These are phyloP conservation scores for Leccinum subrobustum DNA, from an alignment of 1,284 basidiomycete genomes.

Conservation along the genomic window DNA sequence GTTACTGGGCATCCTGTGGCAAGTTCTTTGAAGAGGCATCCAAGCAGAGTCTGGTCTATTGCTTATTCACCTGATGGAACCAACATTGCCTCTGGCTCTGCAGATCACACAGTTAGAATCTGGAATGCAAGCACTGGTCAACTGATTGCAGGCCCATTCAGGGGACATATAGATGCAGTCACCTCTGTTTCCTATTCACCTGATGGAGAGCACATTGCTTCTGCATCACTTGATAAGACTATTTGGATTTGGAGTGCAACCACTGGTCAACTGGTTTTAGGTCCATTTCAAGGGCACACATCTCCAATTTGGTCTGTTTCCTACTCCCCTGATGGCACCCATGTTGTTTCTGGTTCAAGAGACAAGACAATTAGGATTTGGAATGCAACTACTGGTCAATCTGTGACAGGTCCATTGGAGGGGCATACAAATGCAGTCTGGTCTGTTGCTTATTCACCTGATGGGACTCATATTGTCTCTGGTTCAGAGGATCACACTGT, in stretches of 20 bases:
- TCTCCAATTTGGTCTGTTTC: background rate
- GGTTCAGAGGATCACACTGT: background rate
- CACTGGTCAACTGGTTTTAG: background rate
- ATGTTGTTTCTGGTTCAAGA: background rate
- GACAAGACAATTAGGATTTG: background rate
- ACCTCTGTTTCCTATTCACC: background rate
- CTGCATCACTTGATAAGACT: background rate
- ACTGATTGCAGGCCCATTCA: background rate
- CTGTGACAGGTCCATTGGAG: background rate
- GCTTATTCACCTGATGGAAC: background rate
- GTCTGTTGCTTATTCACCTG: background rate
- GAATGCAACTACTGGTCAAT: background rate
- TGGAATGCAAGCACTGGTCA: background rate
- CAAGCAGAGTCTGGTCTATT: background rate
- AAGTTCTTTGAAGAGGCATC: background rate
- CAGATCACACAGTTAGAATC: background rate
- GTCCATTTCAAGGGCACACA: background rate
- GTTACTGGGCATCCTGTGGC: background rate
- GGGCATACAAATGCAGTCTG: background rate
- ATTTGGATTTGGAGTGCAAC: background rate
- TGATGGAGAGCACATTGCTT: background rate
- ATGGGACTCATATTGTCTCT: background rate
- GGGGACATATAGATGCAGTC: background rate
- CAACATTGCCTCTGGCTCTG: background rate
- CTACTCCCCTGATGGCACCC: background rate